These are phyloP conservation scores for Tetrahymena malaccensis DNA, from an alignment of 73 alveolate species.

Conservation along the genomic window DNA sequence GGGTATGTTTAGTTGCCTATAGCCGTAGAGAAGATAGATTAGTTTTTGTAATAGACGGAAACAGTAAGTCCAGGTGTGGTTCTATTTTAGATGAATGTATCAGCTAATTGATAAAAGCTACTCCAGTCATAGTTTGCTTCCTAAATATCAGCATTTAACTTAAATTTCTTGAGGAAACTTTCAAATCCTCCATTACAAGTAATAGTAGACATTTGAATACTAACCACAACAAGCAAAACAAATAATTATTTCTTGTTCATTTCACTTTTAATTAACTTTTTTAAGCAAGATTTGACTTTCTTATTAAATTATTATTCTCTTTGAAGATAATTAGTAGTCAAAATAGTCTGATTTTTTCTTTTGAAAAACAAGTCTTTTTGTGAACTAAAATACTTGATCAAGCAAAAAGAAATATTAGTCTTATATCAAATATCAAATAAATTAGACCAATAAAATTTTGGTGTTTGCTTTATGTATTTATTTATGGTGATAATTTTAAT, in stretches of 20 bases:
- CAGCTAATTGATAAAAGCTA: background rate
- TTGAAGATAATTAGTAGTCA: background rate
- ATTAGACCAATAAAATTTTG: background rate
- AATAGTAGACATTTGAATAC: background rate
- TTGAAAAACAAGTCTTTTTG: background rate
- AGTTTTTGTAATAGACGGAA: background rate
- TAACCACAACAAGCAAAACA: background rate
- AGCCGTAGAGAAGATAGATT: background rate
- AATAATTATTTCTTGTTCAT: background rate
- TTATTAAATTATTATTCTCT: background rate
- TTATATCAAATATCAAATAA: too few relatives aligned
- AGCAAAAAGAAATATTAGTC: too few relatives aligned
- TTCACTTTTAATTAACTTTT: background rate
- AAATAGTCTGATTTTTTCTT: background rate
- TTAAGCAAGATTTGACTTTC: background rate
- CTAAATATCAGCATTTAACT: background rate
- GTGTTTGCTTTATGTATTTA: too few relatives aligned
- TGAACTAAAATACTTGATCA: background rate
- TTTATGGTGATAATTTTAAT: background rate
- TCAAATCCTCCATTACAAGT: background rate
- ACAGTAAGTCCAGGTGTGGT: background rate
- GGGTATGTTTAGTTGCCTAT: conserved; percentile 20
- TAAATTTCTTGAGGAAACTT: background rate
- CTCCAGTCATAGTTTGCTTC: background rate
- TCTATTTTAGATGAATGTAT: background rate